Evolutionary conservation across 768 basidiomycete species (phyloP).

Genomic region (Paxillus rubicundulus): DNA sequence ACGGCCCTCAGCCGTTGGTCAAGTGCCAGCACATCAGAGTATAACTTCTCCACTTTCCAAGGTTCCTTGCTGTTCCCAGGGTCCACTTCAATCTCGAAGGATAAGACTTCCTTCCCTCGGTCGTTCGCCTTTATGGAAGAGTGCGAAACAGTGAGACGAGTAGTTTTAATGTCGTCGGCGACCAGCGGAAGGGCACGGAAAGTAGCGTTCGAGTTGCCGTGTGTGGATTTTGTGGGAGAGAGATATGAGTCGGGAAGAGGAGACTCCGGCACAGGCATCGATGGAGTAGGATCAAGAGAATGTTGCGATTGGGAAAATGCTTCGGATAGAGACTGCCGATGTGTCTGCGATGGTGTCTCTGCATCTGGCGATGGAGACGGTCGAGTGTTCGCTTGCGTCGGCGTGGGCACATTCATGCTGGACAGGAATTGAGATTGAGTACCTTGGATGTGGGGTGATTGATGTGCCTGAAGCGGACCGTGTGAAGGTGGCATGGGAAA

Average conservation of each 20-base stretch:
- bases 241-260: slow-evolving; percentile 32
- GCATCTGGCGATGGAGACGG: slow-evolving; percentile 14
- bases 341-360: slow-evolving; percentile 18
- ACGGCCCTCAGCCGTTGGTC: slow-evolving; percentile 69
- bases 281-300: slow-evolving; percentile 17
- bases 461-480: slow-evolving; percentile 10
- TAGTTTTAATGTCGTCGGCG: slow-evolving; percentile 68
- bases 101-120: slow-evolving; percentile 87
- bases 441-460: slow-evolving; percentile 7
- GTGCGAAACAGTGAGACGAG: slow-evolving; percentile 67
- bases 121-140: slow-evolving; percentile 89
- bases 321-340: slow-evolving; percentile 23
- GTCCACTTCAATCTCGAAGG: slow-evolving; percentile 77
- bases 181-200: slow-evolving; percentile 76
- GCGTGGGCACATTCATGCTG: slow-evolving; percentile 4
- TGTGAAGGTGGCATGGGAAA: slow-evolving; percentile 49
- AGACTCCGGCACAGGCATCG: slow-evolving; percentile 24
- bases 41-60: slow-evolving; percentile 91
- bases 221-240: slow-evolving; percentile 20
- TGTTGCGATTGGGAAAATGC: slow-evolving; percentile 22
- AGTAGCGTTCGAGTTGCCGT: slow-evolving; percentile 29
- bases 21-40: slow-evolving; percentile 86
- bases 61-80: slow-evolving; percentile 68
- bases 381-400: slow-evolving; percentile 23
- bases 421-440: slow-evolving; percentile 10